These are phyloP conservation scores for Diutina rugosa DNA, from an alignment of 1,139 yeast species.

Conservation along the genomic window DNA sequence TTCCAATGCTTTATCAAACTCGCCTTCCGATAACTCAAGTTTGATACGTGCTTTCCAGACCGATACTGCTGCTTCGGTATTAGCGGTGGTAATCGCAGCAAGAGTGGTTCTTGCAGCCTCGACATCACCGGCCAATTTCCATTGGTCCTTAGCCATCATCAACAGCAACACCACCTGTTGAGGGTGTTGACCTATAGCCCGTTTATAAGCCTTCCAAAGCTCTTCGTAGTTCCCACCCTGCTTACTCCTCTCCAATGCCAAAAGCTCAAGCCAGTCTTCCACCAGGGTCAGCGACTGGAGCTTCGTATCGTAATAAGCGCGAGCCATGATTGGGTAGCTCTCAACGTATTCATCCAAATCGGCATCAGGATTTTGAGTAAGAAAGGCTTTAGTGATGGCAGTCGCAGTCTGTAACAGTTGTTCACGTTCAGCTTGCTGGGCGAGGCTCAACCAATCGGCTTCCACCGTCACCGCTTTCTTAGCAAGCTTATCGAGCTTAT, in stretches of 20 bases:
- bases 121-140: slow-evolving; percentile 35
- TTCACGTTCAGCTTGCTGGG: neutral
- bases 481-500: slow-evolving; percentile 19
- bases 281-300: neutral
- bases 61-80: slow-evolving; percentile 30
- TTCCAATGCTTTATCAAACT: slow-evolving; percentile 25
- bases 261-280: neutral
- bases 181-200: slow-evolving; percentile 22
- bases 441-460: neutral
- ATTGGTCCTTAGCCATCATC: slow-evolving; percentile 62
- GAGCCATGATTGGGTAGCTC: neutral
- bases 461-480: slow-evolving; percentile 11
- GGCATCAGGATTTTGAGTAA: neutral
- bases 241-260: neutral
- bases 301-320: neutral
- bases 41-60: slow-evolving; percentile 66
- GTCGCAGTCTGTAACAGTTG: neutral
- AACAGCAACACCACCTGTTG: slow-evolving; percentile 38
- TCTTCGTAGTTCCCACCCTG: neutral
- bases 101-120: slow-evolving; percentile 42
- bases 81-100: slow-evolving; percentile 24
- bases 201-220: neutral
- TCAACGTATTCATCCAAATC: neutral
- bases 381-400: neutral
- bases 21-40: slow-evolving; percentile 33